These are phyloP conservation scores for Oryza officinalis DNA, from an alignment of 176 grass and related monocot species.

Conservation along the genomic window DNA sequence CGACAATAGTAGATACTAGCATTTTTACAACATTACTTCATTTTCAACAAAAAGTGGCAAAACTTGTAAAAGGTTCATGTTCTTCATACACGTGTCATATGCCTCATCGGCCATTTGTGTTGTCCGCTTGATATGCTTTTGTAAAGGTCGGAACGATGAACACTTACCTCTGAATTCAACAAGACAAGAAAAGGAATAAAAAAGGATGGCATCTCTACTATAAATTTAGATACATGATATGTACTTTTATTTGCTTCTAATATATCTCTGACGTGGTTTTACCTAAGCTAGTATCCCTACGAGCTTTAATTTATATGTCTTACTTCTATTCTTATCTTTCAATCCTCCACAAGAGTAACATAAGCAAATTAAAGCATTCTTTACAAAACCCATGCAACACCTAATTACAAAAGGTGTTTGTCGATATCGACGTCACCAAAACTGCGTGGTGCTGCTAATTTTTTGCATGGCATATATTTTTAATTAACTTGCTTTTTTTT, in stretches of 20 bases:
- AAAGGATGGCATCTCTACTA: no score
- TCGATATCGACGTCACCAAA: no score
- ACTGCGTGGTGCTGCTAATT: no score
- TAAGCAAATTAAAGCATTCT: background rate
- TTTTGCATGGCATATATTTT: no score
- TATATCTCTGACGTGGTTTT: background rate
- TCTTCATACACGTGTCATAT: background rate
- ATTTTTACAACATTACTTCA: no score
- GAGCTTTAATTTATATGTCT: background rate
- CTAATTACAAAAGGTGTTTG: no score
- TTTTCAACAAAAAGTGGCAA: no score
- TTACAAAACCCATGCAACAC: no score
- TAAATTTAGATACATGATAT: background rate
- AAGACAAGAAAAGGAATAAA: background rate
- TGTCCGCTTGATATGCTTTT: background rate
- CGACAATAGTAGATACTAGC: no score
- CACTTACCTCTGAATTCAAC: background rate
- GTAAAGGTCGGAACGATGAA: background rate
- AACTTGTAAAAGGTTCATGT: background rate
- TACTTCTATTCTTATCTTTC: background rate
- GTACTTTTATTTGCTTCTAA: background rate
- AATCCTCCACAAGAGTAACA: background rate
- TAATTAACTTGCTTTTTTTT: no score
- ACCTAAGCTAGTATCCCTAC: background rate
- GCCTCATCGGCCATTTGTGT: fast-evolving